phyloP scores from a whole-genome alignment of 352 stramenopile genomes.

The Globisporangium acanthophoron region DNA sequence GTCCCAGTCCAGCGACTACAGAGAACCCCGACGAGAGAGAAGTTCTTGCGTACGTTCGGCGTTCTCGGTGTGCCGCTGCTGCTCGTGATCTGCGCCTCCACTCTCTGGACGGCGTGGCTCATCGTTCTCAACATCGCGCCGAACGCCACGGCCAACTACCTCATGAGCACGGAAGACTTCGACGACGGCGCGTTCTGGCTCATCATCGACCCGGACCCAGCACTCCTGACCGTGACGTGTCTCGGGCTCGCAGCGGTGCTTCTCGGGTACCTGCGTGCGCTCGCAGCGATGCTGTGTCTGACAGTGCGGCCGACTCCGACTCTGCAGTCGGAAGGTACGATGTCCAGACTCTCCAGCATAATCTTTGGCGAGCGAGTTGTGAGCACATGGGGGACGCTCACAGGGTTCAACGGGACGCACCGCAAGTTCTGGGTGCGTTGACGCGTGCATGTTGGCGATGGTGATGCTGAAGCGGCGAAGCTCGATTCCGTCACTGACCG shows the following conservation, averaged over 20 bases:
- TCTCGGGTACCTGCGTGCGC: not conserved
- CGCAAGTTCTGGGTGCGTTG: conserved; percentile 11
- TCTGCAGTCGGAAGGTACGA: too few species aligned
- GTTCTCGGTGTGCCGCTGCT: conserved; percentile 3
- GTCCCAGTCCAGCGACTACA: too few species aligned
- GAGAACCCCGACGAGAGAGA: not conserved
- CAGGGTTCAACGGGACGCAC: not conserved
- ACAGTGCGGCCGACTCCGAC: too few species aligned
- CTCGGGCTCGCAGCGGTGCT: not conserved
- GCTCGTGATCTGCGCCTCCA: conserved; percentile 5
- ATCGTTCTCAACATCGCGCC: conserved; percentile 7
- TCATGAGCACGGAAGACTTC: conserved; percentile 10
- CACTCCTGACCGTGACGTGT: not conserved
- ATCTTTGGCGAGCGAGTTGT: not conserved
- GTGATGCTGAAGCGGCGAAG: too few species aligned
- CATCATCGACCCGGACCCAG: conserved; percentile 8
- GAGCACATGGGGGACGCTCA: not conserved
- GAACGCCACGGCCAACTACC: conserved; percentile 10
- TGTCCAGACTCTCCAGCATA: too few species aligned
- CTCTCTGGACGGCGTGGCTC: conserved; percentile 5
- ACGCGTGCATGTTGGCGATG: not conserved
- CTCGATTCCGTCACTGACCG: too few species aligned
- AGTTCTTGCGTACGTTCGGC: not conserved
- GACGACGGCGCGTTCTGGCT: conserved; percentile 14
- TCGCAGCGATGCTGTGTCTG: not conserved